Evolutionary conservation across 495 filamentous ascomycete genomes (phyloP).

Genomic region (Emericellopsis terricola): DNA sequence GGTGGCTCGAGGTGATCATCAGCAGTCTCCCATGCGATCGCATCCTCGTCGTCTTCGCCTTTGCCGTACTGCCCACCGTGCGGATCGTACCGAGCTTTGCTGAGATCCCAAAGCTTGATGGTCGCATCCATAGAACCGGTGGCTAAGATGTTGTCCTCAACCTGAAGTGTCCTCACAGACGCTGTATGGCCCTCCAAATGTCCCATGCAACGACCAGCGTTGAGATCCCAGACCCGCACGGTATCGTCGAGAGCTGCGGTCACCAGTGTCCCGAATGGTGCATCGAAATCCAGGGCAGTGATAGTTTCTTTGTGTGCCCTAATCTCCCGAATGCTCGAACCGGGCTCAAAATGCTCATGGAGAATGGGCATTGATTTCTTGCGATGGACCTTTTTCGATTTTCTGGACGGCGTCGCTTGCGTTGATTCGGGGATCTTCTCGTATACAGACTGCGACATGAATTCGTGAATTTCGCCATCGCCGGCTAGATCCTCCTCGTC

Average conservation of each 20-base stretch:
- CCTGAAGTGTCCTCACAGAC: conserved; percentile 81
- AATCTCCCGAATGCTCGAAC: conserved; percentile 72
- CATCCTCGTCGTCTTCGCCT: conserved; percentile 41
- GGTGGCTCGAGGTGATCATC: conserved; percentile 44
- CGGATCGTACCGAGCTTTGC: conserved; percentile 37
- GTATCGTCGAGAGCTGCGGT: conserved; percentile 92
- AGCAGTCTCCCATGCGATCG: conserved; percentile 38
- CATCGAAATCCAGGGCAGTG: conserved; percentile 87
- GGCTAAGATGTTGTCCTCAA: conserved; percentile 89
- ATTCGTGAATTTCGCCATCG: conserved; percentile 38
- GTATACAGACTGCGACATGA: conserved; percentile 98
- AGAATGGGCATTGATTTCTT: conserved; percentile 81
- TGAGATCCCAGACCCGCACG: conserved; percentile 95
- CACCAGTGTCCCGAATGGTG: conserved; percentile 87
- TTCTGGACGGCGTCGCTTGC: conserved; percentile 29
- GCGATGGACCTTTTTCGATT: conserved; percentile 46
- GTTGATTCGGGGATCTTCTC: conserved; percentile 62
- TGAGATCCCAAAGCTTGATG: conserved; percentile 86
- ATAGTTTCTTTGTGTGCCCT: conserved; percentile 79
- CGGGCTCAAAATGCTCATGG: conserved; percentile 89
- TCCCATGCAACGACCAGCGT: conserved; percentile 77
- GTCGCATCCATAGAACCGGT: conserved; percentile 94
- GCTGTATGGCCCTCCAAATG: conserved; percentile 85
- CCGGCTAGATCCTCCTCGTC: conserved; percentile 34
- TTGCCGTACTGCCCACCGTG: conserved; percentile 47